phyloP scores from a whole-genome alignment of 257 asterid genomes.

The Lycium ferocissimum region DNA sequence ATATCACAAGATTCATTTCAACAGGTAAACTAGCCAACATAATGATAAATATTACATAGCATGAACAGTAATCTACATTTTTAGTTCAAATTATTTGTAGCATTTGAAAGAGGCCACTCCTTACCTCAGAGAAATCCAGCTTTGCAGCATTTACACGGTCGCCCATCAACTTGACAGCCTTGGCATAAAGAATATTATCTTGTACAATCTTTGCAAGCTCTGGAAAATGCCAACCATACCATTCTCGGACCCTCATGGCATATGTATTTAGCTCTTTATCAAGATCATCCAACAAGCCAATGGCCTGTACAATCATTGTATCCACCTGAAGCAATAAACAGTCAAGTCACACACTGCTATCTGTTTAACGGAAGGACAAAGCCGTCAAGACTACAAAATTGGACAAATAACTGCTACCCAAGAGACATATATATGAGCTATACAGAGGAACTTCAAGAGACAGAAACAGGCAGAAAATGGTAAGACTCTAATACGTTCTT shows the following conservation, averaged over 20 bases:
- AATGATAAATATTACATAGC: background rate
- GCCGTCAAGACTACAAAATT: background rate
- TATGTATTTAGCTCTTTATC: slow-evolving; percentile 92
- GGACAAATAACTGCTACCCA: background rate
- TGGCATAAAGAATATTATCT: slow-evolving; percentile 80
- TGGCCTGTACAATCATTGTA: slow-evolving; percentile 93
- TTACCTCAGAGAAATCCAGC: slow-evolving; percentile 89
- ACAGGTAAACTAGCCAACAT: background rate
- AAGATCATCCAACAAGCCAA: slow-evolving; percentile 88
- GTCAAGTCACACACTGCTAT: background rate
- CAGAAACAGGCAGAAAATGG: background rate
- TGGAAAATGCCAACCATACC: slow-evolving; percentile 98
- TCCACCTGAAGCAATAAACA: slow-evolving; percentile 61
- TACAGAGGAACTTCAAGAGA: background rate
- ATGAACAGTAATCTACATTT: background rate
- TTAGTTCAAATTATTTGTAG: background rate
- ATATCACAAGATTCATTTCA: background rate
- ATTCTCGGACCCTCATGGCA: slow-evolving; percentile 96
- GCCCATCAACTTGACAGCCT: slow-evolving; percentile 86
- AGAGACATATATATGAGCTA: background rate
- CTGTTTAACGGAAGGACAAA: background rate
- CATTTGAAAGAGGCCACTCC: background rate
- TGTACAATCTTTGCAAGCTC: slow-evolving; percentile 92
- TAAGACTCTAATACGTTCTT: background rate
- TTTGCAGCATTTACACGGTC: slow-evolving; percentile 76